A percentile compares a stretch with the other conserved stretches of the same genome.
Evolutionary conservation across 2,329 filamentous ascomycete genomes (phyloP).

Genomic region (Nigrospora sphaerica): DNA sequence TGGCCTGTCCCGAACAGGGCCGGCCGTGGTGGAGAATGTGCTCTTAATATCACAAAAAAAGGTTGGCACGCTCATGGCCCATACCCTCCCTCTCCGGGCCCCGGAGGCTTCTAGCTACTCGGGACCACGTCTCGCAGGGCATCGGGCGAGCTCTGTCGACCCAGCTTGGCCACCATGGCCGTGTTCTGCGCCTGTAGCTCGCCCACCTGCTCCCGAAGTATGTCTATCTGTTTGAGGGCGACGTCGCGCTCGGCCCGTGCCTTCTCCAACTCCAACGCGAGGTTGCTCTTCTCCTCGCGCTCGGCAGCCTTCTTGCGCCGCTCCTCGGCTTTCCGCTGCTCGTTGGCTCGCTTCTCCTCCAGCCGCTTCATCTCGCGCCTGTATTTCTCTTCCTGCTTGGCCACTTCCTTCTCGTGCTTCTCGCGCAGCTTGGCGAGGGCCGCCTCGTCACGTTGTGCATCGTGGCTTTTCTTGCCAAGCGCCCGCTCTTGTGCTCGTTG

Average conservation of each 20-base stretch:
- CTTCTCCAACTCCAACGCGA: conserved; percentile 46
- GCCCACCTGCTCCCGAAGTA: conserved; percentile 47
- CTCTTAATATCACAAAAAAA: too few species aligned
- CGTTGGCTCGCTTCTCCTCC: conserved; percentile 55
- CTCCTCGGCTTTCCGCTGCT: conserved; percentile 53
- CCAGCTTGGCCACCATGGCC: conserved; percentile 45
- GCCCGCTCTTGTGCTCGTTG: conserved; percentile 16
- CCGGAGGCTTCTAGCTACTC: too few species aligned
- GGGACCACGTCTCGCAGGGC: background rate
- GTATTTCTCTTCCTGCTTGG: conserved; percentile 61
- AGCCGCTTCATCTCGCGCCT: conserved; percentile 57
- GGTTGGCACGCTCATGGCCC: too few species aligned
- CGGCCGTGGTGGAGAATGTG: too few species aligned
- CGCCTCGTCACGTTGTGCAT: conserved; percentile 29
- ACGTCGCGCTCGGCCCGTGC: conserved; percentile 43
- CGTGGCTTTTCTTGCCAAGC: conserved; percentile 32
- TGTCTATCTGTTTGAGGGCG: conserved; percentile 43
- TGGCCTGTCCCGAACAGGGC: too few species aligned
- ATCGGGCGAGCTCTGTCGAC: conserved; percentile 14
- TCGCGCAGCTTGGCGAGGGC: conserved; percentile 51
- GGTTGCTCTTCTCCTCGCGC: conserved; percentile 42
- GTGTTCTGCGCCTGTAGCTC: conserved; percentile 56
- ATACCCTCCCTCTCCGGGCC: too few species aligned
- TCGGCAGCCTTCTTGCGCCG: conserved; percentile 42
- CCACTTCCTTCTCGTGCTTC: conserved; percentile 55